phyloP scores from a whole-genome alignment of 768 basidiomycete genomes.

The Rickenella mellea region DNA sequence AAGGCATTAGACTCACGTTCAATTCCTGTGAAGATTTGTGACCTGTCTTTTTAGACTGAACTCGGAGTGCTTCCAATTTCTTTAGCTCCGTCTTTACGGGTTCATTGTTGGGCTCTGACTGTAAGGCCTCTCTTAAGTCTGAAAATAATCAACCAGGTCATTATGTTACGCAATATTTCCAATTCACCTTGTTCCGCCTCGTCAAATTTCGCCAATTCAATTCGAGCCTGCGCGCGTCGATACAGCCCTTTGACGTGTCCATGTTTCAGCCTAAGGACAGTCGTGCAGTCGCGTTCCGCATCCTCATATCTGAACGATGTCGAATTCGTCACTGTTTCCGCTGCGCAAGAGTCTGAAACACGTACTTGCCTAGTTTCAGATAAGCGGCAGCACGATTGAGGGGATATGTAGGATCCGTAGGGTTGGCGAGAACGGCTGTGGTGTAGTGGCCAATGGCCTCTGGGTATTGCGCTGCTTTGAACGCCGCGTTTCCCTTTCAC shows the following conservation, averaged over 20 bases:
- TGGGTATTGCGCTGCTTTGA: constrained; percentile 72
- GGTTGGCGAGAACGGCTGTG: constrained; percentile 64
- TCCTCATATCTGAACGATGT: constrained; percentile 51
- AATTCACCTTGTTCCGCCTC: constrained; percentile 65
- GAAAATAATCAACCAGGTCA: constrained; percentile 1
- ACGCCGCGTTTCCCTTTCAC: constrained; percentile 74
- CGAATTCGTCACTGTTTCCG: not conserved
- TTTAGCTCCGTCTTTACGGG: constrained; percentile 54
- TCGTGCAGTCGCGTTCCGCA: constrained; percentile 72
- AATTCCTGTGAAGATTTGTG: constrained; percentile 21
- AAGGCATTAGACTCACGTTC: constrained; percentile 1
- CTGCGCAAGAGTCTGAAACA: constrained; percentile 16
- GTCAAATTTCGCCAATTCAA: constrained; percentile 38
- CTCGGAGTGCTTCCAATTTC: constrained; percentile 36
- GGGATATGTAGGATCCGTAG: constrained; percentile 63
- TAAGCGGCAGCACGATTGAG: constrained; percentile 89
- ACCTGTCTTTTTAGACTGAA: constrained; percentile 25
- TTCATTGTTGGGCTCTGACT: constrained; percentile 55
- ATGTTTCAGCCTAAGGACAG: constrained; percentile 42
- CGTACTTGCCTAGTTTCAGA: constrained; percentile 91
- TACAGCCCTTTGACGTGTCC: constrained; percentile 75
- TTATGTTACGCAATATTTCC: constrained; percentile 9
- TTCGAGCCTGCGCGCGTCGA: constrained; percentile 65
- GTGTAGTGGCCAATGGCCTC: constrained; percentile 83
- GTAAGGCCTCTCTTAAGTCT: constrained; percentile 57